Conservation (phyloP, 169 alveolate species). For the Cryptosporidium meleagridis region DNA sequence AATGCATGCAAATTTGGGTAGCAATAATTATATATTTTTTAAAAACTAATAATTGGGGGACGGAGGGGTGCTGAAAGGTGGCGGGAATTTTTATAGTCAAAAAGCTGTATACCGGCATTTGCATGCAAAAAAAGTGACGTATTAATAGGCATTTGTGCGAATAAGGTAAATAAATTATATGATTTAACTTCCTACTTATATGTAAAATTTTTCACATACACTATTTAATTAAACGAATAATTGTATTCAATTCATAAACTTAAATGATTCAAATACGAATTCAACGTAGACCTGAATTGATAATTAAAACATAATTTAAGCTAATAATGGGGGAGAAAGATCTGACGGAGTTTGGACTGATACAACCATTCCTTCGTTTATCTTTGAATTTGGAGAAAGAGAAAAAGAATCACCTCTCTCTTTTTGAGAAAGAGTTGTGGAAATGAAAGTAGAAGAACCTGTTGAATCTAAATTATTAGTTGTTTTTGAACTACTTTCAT, state of each 20-base stretch:
- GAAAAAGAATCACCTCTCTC: background rate
- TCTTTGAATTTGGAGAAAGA: background rate
- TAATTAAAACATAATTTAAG: background rate
- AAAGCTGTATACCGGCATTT: background rate
- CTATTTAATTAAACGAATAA: background rate
- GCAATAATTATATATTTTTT: too few species aligned
- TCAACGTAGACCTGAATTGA: background rate
- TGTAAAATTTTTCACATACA: background rate
- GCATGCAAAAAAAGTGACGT: background rate
- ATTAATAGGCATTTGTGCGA: background rate
- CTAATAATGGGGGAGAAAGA: background rate
- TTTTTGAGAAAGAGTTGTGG: background rate
- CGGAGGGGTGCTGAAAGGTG: background rate
- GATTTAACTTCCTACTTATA: background rate
- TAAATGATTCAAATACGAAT: background rate
- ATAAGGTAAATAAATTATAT: background rate
- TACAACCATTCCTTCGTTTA: background rate
- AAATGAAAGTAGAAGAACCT: background rate
- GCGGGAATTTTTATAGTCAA: too few species aligned
- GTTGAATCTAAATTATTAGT: background rate
- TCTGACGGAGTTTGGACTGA: background rate
- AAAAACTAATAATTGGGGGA: background rate
- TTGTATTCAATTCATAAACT: background rate
- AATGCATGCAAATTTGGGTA: constrained; percentile 1
- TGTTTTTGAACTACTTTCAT: background rate